Base-by-base conservation (phyloP, 2,329 filamentous ascomycete species). In the Cladophialophora exuberans region DNA sequence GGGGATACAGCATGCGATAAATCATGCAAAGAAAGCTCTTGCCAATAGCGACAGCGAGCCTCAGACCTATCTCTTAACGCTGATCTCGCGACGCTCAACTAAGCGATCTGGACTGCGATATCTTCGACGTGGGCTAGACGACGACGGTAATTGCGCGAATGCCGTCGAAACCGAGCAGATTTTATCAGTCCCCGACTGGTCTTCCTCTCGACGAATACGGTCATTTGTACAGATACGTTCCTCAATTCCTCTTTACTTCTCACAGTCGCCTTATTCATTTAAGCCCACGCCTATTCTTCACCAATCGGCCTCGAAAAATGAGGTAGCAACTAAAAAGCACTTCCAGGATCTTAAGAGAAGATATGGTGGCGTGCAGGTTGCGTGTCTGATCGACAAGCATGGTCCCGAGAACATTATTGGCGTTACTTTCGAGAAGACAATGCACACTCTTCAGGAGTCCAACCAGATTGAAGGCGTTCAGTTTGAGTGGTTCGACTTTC, bases 401-500 rank as follows among this genome's bases (percentile, higher is more conserved):
- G 89, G 88, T 0, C 86, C 86, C 0, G 94, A 99, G 72, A 79
- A 84, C 10, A 83, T 86, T 15, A 85, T 97, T 44, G 94, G 92
- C 3, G 81, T 87, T 49, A 80, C 86, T 30, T 99, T 90, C 67
- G 83, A 95, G 66, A 79, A 82, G 45, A 84, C 85, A 54, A 80
- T 89, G 1, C 75, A 83, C 44, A 72, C 76, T 20, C 76, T 93
- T 49, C 96, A 94, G 60, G 79, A 86, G 6, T 77, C 82, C 36
- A 77, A 77, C 5, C 76, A 79, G 3, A 69, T 79, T 17, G 77
- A 83, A 55, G 77, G 76, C 7, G 73, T 94, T 10, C 80, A 78
- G 0, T 95, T 96, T 66, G 90, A 96, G 68, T 99, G 94, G 94
- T 99, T 97, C 65, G 94, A 99, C 68, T 99, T 99, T 66, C 94